phyloP scores from a whole-genome alignment of 129 eudicot genomes.

The Silybum marianum region DNA sequence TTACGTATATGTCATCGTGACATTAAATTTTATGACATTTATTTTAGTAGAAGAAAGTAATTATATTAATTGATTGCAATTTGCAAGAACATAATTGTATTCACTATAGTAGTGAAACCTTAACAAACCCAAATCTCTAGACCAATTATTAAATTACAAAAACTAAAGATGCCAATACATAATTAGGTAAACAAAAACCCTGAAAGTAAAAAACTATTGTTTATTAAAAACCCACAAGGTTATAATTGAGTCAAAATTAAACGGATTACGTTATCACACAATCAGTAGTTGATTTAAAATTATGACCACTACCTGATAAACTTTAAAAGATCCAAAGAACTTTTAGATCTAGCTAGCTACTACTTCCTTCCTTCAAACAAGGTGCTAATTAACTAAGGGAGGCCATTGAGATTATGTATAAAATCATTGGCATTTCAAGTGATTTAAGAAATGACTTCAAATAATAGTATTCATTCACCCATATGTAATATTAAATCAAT shows the following conservation, averaged over 20 bases:
- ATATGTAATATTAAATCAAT: background rate
- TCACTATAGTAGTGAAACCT: background rate
- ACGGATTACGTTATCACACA: background rate
- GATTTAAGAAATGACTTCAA: background rate
- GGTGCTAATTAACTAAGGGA: background rate
- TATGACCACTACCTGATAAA: background rate
- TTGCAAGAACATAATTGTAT: background rate
- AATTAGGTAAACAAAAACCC: background rate
- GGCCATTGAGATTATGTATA: background rate
- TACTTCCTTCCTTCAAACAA: background rate
- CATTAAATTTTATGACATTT: background rate
- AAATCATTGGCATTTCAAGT: background rate
- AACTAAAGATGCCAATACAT: too few relatives aligned
- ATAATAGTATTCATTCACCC: background rate
- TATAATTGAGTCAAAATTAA: too few relatives aligned
- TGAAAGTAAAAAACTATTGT: background rate
- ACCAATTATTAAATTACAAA: too few relatives aligned
- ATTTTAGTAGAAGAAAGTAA: background rate
- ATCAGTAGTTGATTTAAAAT: background rate
- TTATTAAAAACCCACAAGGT: background rate
- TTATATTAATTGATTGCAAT: background rate
- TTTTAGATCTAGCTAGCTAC: background rate
- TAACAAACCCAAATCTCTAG: background rate
- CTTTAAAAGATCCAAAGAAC: background rate
- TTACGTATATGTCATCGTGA: background rate